Evolutionary conservation across 345 rosid genomes (phyloP).

Genomic region (Lagerstroemia speciosa): DNA sequence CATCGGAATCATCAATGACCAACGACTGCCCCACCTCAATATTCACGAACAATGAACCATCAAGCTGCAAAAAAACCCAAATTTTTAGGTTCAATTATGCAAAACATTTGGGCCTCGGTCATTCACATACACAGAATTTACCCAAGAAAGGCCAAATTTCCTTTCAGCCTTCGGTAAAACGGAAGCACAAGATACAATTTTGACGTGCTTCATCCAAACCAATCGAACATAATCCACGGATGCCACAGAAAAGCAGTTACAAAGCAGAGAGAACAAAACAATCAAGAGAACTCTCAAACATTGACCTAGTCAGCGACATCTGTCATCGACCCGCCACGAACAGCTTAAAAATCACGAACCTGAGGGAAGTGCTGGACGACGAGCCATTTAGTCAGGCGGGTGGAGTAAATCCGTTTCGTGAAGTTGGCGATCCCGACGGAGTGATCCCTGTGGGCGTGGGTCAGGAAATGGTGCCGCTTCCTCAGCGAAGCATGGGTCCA

Average conservation of each 20-base stretch:
- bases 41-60: constrained; percentile 44
- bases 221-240: no score
- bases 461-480: constrained; percentile 72
- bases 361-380: constrained; percentile 44
- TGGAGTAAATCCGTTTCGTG: constrained; percentile 59
- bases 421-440: constrained; percentile 40
- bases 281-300: not conserved
- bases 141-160: not conserved
- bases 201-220: no score
- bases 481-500: constrained; percentile 43
- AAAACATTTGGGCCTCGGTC: not conserved
- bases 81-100: not conserved
- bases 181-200: no score
- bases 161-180: not conserved
- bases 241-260: no score
- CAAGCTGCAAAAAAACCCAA: constrained; percentile 32
- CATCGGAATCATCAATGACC: constrained; percentile 47
- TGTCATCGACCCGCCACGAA: not conserved
- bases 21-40: constrained; percentile 59
- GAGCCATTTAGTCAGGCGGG: constrained; percentile 55
- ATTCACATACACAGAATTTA: not conserved
- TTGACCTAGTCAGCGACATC: not conserved
- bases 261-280: not conserved
- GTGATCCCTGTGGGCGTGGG: constrained; percentile 84
- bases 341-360: constrained; percentile 19